A percentile compares a stretch with the other conserved stretches of the same genome.
Evolutionary conservation across 257 asterid genomes (phyloP).

Genomic region (Solanum tarijense): DNA sequence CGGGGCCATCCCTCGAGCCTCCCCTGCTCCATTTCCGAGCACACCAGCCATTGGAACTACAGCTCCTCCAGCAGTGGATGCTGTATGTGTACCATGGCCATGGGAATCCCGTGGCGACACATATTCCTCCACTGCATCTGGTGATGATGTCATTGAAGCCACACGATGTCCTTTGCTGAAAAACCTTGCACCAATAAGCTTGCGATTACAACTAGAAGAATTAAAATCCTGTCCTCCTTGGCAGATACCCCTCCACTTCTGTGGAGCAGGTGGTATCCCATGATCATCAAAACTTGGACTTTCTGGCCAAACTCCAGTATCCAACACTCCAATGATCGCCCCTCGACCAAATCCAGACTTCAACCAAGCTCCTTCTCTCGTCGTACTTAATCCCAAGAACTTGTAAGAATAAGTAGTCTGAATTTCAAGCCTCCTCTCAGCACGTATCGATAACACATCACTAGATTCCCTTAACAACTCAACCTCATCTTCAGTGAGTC

Average conservation of each 20-base stretch:
- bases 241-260: constrained; percentile 72
- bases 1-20: constrained; percentile 85
- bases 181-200: constrained; percentile 72
- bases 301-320: constrained; percentile 89
- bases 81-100: constrained; percentile 86
- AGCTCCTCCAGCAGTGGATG: constrained; percentile 72
- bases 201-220: constrained; percentile 55
- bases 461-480: constrained; percentile 17
- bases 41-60: constrained; percentile 44
- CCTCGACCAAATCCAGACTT: constrained; percentile 61
- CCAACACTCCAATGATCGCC: constrained; percentile 66
- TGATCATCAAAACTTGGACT: constrained; percentile 75
- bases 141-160: constrained; percentile 35
- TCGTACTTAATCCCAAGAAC: constrained; percentile 61
- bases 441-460: constrained; percentile 55
- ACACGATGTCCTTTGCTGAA: constrained; percentile 70
- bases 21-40: constrained; percentile 58
- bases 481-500: constrained; percentile 35
- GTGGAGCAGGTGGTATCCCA: constrained; percentile 65
- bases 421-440: constrained; percentile 44
- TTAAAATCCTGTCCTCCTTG: constrained; percentile 49
- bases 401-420: constrained; percentile 81
- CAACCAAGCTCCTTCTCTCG: constrained; percentile 45
- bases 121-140: constrained; percentile 34
- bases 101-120: constrained; percentile 73